Evolutionary conservation across 2,329 filamentous ascomycete genomes (phyloP).

Genomic region (Claviceps digitariae): DNA sequence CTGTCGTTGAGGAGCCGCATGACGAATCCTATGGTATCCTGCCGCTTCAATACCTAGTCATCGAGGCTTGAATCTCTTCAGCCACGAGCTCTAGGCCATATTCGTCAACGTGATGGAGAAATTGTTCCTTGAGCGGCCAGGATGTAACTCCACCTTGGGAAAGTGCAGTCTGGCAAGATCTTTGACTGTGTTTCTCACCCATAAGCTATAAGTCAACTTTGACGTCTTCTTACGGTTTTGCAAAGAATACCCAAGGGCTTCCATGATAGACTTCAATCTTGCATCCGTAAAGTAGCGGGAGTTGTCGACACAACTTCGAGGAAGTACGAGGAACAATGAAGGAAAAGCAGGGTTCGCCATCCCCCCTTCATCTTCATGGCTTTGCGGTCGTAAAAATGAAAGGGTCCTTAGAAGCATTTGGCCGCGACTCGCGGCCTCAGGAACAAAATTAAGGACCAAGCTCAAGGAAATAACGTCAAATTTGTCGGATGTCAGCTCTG

Average conservation of each 20-base stretch:
- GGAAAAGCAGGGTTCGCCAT: slow-evolving; percentile 35
- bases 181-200: slow-evolving; percentile 36
- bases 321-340: slow-evolving; percentile 76
- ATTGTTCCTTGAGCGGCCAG: slow-evolving; percentile 72
- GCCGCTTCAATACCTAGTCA: background rate
- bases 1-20: background rate
- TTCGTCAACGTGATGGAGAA: slow-evolving; percentile 61
- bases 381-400: slow-evolving; percentile 44
- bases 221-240: slow-evolving; percentile 57
- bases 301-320: slow-evolving; percentile 76
- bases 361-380: slow-evolving; percentile 5
- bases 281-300: slow-evolving; percentile 75
- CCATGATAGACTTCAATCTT: slow-evolving; percentile 60
- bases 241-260: slow-evolving; percentile 56
- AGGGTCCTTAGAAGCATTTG: slow-evolving; percentile 72
- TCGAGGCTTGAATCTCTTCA: background rate
- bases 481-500: slow-evolving; percentile 41
- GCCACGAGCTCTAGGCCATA: slow-evolving; percentile 3
- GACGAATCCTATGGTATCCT: background rate
- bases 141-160: slow-evolving; percentile 60
- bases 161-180: slow-evolving; percentile 11
- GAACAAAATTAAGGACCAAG: slow-evolving; percentile 88
- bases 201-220: slow-evolving; percentile 85
- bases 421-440: slow-evolving; percentile 59
- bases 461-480: slow-evolving; percentile 91